phyloP scores from a whole-genome alignment of 73 alveolate genomes.

The Paramecium sexaurelia region DNA sequence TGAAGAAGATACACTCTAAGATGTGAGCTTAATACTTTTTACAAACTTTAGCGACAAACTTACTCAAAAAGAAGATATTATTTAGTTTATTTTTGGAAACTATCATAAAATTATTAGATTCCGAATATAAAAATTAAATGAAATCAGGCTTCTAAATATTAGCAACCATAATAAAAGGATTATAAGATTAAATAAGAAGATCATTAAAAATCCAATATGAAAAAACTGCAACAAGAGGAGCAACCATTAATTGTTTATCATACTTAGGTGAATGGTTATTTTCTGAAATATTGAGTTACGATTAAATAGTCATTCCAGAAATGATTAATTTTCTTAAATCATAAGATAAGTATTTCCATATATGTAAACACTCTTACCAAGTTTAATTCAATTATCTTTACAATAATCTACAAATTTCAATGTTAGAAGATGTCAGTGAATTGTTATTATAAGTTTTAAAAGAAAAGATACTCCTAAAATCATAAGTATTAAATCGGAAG shows the following conservation, averaged over 20 bases:
- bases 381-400: conserved; percentile 35
- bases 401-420: conserved; percentile 20
- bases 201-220: conserved; percentile 40
- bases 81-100: conserved; percentile 57
- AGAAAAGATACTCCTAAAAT: conserved; percentile 59
- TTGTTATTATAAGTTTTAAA: conserved; percentile 41
- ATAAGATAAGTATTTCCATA: conserved; percentile 23
- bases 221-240: conserved; percentile 62
- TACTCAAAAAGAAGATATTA: conserved; percentile 42
- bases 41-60: conserved; percentile 10
- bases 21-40: conserved; percentile 59
- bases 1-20: conserved; percentile 63
- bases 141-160: conserved; percentile 63
- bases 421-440: conserved; percentile 66
- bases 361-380: conserved; percentile 13
- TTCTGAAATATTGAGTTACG: conserved; percentile 58
- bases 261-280: conserved; percentile 67
- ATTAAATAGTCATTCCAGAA: conserved; percentile 52
- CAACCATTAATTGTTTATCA: conserved; percentile 63
- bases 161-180: conserved; percentile 63
- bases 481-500: conserved; percentile 63
- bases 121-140: conserved; percentile 58
- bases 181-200: conserved; percentile 58
- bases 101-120: conserved; percentile 46
- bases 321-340: conserved; percentile 37